phyloP scores from a whole-genome alignment of 495 filamentous ascomycete genomes.

The Trichocladium uniseriatum region DNA sequence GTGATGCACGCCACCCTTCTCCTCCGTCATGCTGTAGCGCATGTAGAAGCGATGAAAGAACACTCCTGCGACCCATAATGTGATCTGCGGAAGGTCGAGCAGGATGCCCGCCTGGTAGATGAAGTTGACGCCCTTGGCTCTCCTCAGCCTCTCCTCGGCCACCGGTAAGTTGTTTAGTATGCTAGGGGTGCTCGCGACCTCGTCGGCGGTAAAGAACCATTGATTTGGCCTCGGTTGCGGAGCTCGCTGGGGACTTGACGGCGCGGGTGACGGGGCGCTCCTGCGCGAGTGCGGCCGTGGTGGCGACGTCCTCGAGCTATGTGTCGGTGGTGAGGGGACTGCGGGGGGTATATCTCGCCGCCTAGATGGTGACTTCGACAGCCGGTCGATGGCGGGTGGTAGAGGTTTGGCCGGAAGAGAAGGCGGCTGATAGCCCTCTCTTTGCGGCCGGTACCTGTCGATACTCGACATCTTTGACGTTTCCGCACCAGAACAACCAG shows the following conservation, averaged over 20 bases:
- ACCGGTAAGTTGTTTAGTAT: slow-evolving; percentile 69
- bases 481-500: not conserved
- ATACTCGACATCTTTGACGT: slow-evolving; percentile 32
- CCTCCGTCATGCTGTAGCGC: slow-evolving; percentile 65
- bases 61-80: slow-evolving; percentile 80
- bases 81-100: slow-evolving; percentile 85
- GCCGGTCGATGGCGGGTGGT: slow-evolving; percentile 25
- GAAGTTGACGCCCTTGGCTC: slow-evolving; percentile 91
- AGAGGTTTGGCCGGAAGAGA: slow-evolving; percentile 32
- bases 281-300: slow-evolving; percentile 36
- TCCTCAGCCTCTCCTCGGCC: slow-evolving; percentile 63
- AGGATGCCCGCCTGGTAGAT: slow-evolving; percentile 89
- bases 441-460: slow-evolving; percentile 41
- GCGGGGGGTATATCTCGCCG: slow-evolving; percentile 45
- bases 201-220: slow-evolving; percentile 83
- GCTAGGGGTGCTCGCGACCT: slow-evolving; percentile 73
- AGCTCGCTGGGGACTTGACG: slow-evolving; percentile 26
- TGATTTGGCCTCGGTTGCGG: slow-evolving; percentile 42
- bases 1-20: slow-evolving; percentile 67
- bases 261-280: slow-evolving; percentile 31
- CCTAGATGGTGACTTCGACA: slow-evolving; percentile 37
- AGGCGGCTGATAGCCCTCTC: slow-evolving; percentile 38
- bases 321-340: slow-evolving; percentile 43
- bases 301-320: slow-evolving; percentile 41
- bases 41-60: slow-evolving; percentile 95